Base-by-base conservation (phyloP, 352 stramenopile species). In the Globisporangium parvum region DNA sequence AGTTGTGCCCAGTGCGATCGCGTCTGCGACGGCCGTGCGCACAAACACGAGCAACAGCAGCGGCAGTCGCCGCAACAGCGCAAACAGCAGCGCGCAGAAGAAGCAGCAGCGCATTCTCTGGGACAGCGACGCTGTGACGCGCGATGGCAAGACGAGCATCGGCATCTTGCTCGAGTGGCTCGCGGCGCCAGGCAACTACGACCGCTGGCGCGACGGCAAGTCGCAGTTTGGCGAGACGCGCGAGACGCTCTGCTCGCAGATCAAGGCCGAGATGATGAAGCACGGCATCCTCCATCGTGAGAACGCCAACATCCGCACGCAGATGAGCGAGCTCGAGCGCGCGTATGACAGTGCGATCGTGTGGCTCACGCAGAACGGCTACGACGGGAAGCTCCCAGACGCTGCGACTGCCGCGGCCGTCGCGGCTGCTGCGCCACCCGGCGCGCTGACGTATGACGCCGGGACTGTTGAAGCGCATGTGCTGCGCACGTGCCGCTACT, bases 271-370 rank as follows among this genome's bases (percentile, higher is more conserved):
- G 47, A 85, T 90, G 80, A 53, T 69, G 31, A 73, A 62, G 51
- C 65, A 87, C 55, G 80, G 77, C 47, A 87, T 90, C 55, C 49
- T 64, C 54, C 80, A 90, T 58, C 67, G 80, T 39, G 77, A 87
- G 65, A 90, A 90, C 57, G 77, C 77, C 66, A 88, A 90, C 65
- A 88, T 90, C 57, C 80, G 80, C 60, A 90, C 77, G 53, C 77
- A 90, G 66, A 86, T 90, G 60, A 87, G 73, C 62, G 80, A 90
- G 65, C 66, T 88, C 17, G 77, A 90, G 66, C 71, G 80, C 47
- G 70, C 71, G 9, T 90, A 82, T 61, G 71, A 85, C 49, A 55
- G 60, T 3, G 77, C 80, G 17, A 66, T 80, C 21, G 60, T 50
- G 10, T 90, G 77, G 80, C 63, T 90, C 46, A 60, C 66, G 42